These are phyloP conservation scores for Citrus australasica DNA, from an alignment of 345 rosid genomes.

Conservation along the genomic window DNA sequence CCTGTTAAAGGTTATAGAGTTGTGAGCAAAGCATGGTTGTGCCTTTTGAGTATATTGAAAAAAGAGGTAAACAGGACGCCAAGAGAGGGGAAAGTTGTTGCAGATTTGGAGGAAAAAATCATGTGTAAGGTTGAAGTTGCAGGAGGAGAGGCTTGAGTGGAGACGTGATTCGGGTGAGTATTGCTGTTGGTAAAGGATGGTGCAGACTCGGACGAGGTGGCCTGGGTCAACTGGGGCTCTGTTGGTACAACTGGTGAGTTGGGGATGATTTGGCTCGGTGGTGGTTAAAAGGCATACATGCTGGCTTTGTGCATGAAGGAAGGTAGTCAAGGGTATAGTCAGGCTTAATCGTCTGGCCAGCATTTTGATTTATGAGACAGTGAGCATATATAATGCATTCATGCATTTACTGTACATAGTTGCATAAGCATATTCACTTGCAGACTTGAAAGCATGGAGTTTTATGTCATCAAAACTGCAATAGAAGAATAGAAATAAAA, in stretches of 20 bases:
- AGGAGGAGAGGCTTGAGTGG: constrained; percentile 52
- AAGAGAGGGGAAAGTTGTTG: constrained; percentile 72
- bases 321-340: constrained; percentile 14
- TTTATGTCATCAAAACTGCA: neutral
- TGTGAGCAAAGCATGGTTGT: constrained; percentile 40
- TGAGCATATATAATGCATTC: neutral
- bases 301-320: neutral
- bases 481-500: neutral
- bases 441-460: neutral
- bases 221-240: constrained; percentile 43
- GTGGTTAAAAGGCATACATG: constrained; percentile 14
- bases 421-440: neutral
- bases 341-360: constrained; percentile 13
- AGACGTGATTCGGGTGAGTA: constrained; percentile 62
- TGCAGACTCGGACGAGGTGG: constrained; percentile 68
- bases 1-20: constrained; percentile 59
- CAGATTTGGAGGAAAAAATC: constrained; percentile 91
- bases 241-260: constrained; percentile 7
- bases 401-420: neutral
- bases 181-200: constrained; percentile 78
- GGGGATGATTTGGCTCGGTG: constrained; percentile 10
- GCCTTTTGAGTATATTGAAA: constrained; percentile 48
- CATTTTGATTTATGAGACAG: constrained; percentile 7
- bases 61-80: constrained; percentile 84
- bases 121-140: constrained; percentile 35